A percentile compares a stretch with the other conserved stretches of the same genome.
Evolutionary conservation across 352 stramenopile species (phyloP).

Genomic region (Phytopythium mirpurense): DNA sequence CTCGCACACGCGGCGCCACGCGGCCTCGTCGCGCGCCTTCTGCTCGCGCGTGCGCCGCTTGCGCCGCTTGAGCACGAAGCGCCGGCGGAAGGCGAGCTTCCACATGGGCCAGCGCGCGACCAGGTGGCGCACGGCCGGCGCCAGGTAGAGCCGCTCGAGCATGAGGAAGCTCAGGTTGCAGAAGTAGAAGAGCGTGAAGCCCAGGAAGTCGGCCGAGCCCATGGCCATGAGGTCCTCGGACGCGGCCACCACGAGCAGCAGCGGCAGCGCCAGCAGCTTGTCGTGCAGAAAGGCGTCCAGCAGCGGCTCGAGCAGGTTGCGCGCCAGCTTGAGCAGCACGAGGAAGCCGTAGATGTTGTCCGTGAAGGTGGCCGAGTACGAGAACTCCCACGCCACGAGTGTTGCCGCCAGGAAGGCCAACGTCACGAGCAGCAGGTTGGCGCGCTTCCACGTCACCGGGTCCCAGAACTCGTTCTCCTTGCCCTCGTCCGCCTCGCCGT

Average conservation of each 20-base stretch:
- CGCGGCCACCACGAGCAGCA: conserved; percentile 87
- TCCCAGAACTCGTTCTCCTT: conserved; percentile 78
- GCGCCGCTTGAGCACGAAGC: conserved; percentile 61
- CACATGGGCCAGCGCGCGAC: conserved; percentile 88
- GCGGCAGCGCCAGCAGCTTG: conserved; percentile 86
- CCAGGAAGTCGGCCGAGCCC: conserved; percentile 93
- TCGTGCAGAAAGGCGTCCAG: conserved; percentile 89
- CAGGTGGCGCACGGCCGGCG: conserved; percentile 80
- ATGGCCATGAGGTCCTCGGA: conserved; percentile 94
- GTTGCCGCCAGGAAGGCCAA: conserved; percentile 83
- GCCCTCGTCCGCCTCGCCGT: conserved; percentile 43
- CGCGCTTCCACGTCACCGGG: conserved; percentile 86
- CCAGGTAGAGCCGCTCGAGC: conserved; percentile 93
- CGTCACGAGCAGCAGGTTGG: conserved; percentile 86
- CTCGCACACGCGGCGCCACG: conserved; percentile 93
- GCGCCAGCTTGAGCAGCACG: conserved; percentile 87
- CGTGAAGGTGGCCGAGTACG: conserved; percentile 92
- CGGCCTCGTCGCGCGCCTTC: conserved; percentile 88
- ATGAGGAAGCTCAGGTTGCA: conserved; percentile 91
- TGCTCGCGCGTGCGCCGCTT: conserved; percentile 86
- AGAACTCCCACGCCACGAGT: conserved; percentile 96
- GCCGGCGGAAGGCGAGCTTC: conserved; percentile 82
- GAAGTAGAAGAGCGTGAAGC: conserved; percentile 94
- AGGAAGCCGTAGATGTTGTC: conserved; percentile 90
- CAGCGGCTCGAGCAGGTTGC: conserved; percentile 77